phyloP scores from a whole-genome alignment of 1,284 basidiomycete genomes.

The Xerocomus nothofagi region DNA sequence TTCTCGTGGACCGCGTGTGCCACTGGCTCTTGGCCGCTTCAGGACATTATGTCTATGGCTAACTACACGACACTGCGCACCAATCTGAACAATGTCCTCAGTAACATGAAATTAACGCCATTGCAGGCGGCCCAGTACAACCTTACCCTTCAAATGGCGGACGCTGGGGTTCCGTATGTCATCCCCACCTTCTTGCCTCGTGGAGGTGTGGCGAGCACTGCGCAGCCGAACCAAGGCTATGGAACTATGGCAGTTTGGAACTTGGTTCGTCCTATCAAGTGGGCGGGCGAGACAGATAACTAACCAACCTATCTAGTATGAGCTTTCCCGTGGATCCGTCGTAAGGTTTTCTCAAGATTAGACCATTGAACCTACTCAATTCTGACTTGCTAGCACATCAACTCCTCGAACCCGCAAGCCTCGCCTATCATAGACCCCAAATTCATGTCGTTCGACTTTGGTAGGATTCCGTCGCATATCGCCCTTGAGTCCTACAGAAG shows the following conservation, averaged over 20 bases:
- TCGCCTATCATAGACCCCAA: too few relatives aligned
- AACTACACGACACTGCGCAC: constrained; percentile 1
- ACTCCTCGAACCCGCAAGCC: too few relatives aligned
- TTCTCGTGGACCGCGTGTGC: neutral
- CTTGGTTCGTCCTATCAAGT: neutral
- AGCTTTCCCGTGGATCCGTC: constrained; percentile 3
- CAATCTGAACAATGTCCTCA: neutral
- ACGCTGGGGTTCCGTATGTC: neutral
- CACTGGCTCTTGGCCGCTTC: neutral
- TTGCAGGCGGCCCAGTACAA: neutral
- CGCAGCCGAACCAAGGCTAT: neutral
- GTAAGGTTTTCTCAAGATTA: too few relatives aligned
- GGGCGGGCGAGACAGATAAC: neutral
- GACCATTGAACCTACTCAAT: neutral
- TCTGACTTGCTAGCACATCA: too few relatives aligned
- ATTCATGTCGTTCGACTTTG: too few relatives aligned
- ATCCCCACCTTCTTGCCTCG: neutral
- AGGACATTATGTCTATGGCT: neutral
- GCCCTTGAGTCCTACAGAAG: too few relatives aligned
- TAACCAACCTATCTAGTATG: neutral
- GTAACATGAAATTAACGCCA: neutral
- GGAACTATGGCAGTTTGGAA: neutral
- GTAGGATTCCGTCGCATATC: too few relatives aligned
- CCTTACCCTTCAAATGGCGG: neutral
- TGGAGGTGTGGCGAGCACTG: neutral